phyloP scores from a whole-genome alignment of 2,329 filamentous ascomycete species.

The Knufia fluminis region DNA sequence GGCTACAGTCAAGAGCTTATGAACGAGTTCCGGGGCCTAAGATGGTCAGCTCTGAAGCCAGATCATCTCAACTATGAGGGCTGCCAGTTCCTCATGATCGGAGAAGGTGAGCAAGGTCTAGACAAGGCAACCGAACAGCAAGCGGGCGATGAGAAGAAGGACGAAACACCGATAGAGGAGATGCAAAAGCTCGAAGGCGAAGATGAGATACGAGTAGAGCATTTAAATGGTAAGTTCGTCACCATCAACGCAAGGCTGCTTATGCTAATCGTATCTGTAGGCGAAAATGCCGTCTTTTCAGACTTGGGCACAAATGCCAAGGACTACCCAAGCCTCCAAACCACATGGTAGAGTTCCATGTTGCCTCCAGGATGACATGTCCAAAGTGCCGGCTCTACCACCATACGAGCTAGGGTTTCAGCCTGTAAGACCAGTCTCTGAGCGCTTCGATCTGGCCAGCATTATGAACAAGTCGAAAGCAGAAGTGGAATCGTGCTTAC shows the following conservation, averaged over 20 bases:
- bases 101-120: conserved; percentile 37
- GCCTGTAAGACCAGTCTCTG: too few relatives aligned
- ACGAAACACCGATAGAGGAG: conserved; percentile 55
- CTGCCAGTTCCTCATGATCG: conserved; percentile 70
- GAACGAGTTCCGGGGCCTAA: conserved; percentile 60
- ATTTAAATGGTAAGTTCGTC: conserved; percentile 41
- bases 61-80: conserved; percentile 66
- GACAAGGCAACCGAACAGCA: conserved; percentile 48
- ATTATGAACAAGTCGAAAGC: too few relatives aligned
- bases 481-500: too few relatives aligned
- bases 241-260: background rate
- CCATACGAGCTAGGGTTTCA: too few relatives aligned
- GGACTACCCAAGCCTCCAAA: conserved; percentile 55
- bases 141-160: conserved; percentile 40
- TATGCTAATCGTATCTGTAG: conserved; percentile 26
- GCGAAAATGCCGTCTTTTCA: conserved; percentile 51
- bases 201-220: conserved; percentile 57
- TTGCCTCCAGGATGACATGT: too few relatives aligned
- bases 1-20: conserved; percentile 64
- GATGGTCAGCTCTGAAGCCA: conserved; percentile 66
- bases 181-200: conserved; percentile 67
- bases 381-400: too few relatives aligned
- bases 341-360: conserved; percentile 45
- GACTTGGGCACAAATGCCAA: conserved; percentile 51
- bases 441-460: too few relatives aligned